A percentile compares a stretch with the other conserved stretches of the same genome.
phyloP scores from a whole-genome alignment of 2,329 filamentous ascomycete genomes.

The Pseudogymnoascus sp. region DNA sequence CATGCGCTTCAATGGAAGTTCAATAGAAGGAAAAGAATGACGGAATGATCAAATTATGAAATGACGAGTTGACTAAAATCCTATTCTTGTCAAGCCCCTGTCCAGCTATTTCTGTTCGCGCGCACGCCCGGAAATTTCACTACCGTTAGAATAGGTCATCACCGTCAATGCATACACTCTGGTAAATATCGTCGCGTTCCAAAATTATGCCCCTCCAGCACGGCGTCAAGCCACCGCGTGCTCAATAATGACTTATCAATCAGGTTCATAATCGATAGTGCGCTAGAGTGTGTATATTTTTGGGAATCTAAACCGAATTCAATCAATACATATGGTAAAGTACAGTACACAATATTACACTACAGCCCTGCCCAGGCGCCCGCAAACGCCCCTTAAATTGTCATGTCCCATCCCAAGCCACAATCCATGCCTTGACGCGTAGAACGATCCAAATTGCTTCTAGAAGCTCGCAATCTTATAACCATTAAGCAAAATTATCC shows the following conservation, averaged over 20 bases:
- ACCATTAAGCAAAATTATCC: constrained; percentile 79
- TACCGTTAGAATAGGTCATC: neutral
- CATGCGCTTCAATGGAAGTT: constrained; percentile 8
- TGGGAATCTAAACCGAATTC: constrained; percentile 9
- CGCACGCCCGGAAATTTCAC: neutral
- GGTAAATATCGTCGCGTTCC: neutral
- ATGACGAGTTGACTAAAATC: constrained; percentile 3
- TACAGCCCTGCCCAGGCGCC: constrained; percentile 6
- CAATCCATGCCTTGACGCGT: constrained; percentile 11
- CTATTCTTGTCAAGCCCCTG: neutral
- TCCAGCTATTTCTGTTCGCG: neutral
- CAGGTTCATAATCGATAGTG: constrained; percentile 1
- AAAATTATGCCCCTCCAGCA: neutral
- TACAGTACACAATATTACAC: constrained; percentile 14
- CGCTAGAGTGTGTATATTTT: constrained; percentile 5
- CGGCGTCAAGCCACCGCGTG: neutral
- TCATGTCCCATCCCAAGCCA: constrained; percentile 8
- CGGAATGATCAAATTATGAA: neutral
- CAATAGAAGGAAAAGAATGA: neutral
- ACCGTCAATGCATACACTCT: neutral
- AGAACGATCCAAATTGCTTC: constrained; percentile 9
- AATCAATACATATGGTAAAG: constrained; percentile 13
- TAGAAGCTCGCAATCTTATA: constrained; percentile 6
- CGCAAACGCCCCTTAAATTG: constrained; percentile 12
- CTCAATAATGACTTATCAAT: constrained; percentile 4